Percentiles rank a stretch among this genome's conserved stretches.
These are phyloP conservation scores for Penicillium desertorum DNA, from an alignment of 495 filamentous ascomycete species.

Conservation along the genomic window DNA sequence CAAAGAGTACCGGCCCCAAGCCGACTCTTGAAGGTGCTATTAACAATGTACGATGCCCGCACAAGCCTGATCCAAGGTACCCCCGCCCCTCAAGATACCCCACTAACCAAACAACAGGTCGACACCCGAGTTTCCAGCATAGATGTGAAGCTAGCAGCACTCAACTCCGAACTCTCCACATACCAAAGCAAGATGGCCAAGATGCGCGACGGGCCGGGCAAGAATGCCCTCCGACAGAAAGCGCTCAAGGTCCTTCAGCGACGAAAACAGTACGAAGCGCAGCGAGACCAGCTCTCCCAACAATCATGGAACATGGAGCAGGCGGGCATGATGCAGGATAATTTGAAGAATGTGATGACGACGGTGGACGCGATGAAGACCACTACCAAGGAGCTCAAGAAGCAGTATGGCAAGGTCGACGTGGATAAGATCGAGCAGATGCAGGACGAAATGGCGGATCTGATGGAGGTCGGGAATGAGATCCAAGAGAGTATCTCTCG, in stretches of 20 bases:
- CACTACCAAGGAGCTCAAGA: conserved; percentile 87
- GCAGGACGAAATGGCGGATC: conserved; percentile 98
- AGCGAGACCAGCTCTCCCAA: conserved; percentile 90
- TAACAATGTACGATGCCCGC: conserved; percentile 58
- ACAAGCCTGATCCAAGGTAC: not conserved
- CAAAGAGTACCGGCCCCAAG: conserved; percentile 85
- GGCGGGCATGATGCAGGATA: conserved; percentile 98
- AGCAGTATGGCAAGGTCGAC: conserved; percentile 96
- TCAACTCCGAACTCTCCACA: conserved; percentile 85
- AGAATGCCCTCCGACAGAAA: conserved; percentile 88
- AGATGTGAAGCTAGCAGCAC: conserved; percentile 90
- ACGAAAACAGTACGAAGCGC: conserved; percentile 92
- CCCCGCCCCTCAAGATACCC: conserved; percentile 7
- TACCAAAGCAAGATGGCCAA: conserved; percentile 87
- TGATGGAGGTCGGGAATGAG: conserved; percentile 97
- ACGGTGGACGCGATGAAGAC: conserved; percentile 97
- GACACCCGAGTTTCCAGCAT: conserved; percentile 84
- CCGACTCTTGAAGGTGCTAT: conserved; percentile 87
- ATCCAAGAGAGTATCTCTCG: conserved; percentile 94
- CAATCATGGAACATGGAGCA: conserved; percentile 99
- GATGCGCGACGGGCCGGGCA: conserved; percentile 96
- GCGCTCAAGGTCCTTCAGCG: conserved; percentile 93
- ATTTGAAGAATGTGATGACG: conserved; percentile 97
- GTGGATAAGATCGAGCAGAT: conserved; percentile 96
- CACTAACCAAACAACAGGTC: conserved; percentile 47